Evolutionary conservation across 331 rosid genomes (phyloP).

Genomic region (Dryas integrifolia): DNA sequence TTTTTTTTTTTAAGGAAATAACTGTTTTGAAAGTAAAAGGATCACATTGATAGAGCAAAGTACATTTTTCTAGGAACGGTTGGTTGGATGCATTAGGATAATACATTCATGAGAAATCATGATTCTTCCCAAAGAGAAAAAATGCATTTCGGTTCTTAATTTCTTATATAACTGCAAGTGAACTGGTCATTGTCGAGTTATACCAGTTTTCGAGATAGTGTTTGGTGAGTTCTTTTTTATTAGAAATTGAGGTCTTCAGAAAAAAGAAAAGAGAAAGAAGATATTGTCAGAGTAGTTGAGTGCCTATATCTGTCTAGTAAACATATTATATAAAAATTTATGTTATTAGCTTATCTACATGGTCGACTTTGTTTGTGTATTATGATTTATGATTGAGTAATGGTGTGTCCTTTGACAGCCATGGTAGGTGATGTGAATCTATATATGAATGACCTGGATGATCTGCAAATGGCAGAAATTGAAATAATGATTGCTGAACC

Average conservation of each 20-base stretch:
- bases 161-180: neutral
- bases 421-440: slow-evolving; percentile 94
- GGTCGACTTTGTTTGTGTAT: neutral
- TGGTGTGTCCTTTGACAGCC: slow-evolving; percentile 46
- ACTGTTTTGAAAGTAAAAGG: neutral
- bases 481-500: slow-evolving; percentile 94
- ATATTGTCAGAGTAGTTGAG: neutral
- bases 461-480: slow-evolving; percentile 68
- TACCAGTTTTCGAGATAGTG: neutral
- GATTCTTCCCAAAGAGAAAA: no score
- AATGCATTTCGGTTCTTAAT: no score
- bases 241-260: neutral
- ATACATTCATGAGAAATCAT: neutral
- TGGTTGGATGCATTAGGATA: neutral
- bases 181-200: neutral
- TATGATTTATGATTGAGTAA: slow-evolving; percentile 21
- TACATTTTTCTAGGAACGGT: neutral
- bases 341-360: neutral
- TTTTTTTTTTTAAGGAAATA: neutral
- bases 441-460: slow-evolving; percentile 72
- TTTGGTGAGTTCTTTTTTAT: neutral
- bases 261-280: neutral
- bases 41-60: neutral
- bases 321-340: neutral
- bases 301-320: neutral